Base-by-base conservation (phyloP, 805 yeast genomes). In the Kurtzmaniella fragi region DNA sequence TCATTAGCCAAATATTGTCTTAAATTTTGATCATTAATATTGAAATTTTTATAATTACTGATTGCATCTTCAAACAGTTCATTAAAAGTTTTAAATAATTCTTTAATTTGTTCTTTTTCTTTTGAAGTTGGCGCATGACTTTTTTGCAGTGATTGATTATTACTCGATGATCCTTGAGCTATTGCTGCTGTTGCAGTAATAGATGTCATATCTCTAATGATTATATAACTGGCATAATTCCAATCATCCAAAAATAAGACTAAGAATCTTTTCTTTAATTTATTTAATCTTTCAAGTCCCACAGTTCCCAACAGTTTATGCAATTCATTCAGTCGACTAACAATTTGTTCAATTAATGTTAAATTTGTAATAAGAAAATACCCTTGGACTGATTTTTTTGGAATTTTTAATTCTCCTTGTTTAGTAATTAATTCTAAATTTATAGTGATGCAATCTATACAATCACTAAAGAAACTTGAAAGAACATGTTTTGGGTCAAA, bases 71-170 rank as follows among this genome's bases (percentile, higher is more conserved):
- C 98, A 55, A 93, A 85, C 32, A 82, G 82, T 23, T 77, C 77
- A 56, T 90, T 91, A 64, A 91, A 93, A 42, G 75, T 81, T 46
- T 76, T 77, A 63, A 87, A 88, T 53, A 86, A 78, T 44, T 93
- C 96, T 53, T 91, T 93, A 40, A 88, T 77, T 36, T 71, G 77
- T 39, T 88, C 96, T 45, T 79, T 77, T 47, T 88, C 95, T 48
- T 85, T 84, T n/a, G 79, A 78, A 13, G 16, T 34, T n/a, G 29
- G 37, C 10, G 37, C 33, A 78, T 47, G 42, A 62, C 41, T 34
- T 54, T 55, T 12, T 47, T 47, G 12, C 51, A 29, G 35, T 2
- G 41, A 28, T 9, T 37, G 29, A 4, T 23, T 28, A 25, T 35
- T 15, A 20, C 9, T 28, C 2, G 42, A 34, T 9, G 45, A 32